Conservation (phyloP, 805 yeast species). For the Zygosaccharomyces bailii region DNA sequence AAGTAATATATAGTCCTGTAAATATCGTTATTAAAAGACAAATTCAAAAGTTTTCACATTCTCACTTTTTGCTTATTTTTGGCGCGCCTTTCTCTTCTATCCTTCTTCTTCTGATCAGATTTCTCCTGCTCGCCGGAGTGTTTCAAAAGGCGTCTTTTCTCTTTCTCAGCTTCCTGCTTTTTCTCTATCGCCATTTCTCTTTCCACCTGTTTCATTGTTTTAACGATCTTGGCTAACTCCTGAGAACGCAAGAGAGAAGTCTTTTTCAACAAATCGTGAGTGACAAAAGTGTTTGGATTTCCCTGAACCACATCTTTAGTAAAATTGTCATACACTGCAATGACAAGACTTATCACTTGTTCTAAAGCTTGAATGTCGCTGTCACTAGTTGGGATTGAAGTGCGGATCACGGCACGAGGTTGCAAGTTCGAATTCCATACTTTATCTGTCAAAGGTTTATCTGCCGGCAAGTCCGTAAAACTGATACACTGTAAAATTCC, state of each 20-base stretch:
- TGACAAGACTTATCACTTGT: slow-evolving; percentile 50
- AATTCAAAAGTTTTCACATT: slow-evolving; percentile 20
- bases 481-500: slow-evolving; percentile 62
- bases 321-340: slow-evolving; percentile 57
- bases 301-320: slow-evolving; percentile 39
- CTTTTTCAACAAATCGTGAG: slow-evolving; percentile 74
- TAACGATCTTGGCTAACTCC: slow-evolving; percentile 67
- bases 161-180: slow-evolving; percentile 65
- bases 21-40: slow-evolving; percentile 3
- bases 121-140: slow-evolving; percentile 74
- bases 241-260: slow-evolving; percentile 70
- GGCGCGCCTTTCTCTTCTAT: slow-evolving; percentile 74
- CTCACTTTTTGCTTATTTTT: slow-evolving; percentile 57
- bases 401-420: slow-evolving; percentile 51
- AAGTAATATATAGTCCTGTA: slow-evolving; percentile 10
- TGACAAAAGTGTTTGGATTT: slow-evolving; percentile 50
- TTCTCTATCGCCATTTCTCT: slow-evolving; percentile 68
- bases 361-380: slow-evolving; percentile 49
- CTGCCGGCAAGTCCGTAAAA: slow-evolving; percentile 79
- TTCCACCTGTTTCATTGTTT: slow-evolving; percentile 59
- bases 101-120: slow-evolving; percentile 71
- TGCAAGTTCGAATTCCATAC: slow-evolving; percentile 52
- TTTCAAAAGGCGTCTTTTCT: slow-evolving; percentile 55
- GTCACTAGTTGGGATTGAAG: slow-evolving; percentile 48
- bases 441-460: slow-evolving; percentile 58